Evolutionary conservation across 768 basidiomycete genomes (phyloP).

Genomic region (Hortiboletus campestris): DNA sequence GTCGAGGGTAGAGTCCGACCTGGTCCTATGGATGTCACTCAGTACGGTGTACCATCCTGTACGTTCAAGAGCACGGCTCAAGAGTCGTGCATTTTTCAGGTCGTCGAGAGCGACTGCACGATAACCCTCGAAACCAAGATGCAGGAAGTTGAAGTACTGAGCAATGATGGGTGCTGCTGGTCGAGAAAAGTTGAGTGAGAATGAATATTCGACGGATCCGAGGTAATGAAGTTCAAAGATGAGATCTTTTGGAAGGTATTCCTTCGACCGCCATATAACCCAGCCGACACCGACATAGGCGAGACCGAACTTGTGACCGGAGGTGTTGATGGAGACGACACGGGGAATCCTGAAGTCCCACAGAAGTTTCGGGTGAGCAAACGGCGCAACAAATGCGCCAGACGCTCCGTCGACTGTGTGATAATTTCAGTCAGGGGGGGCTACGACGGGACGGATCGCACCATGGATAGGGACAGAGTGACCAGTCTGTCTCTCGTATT

Average conservation of each 20-base stretch:
- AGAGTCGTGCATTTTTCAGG: slow-evolving; percentile 60
- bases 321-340: slow-evolving; percentile 58
- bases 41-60: slow-evolving; percentile 51
- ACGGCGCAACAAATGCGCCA: slow-evolving; percentile 63
- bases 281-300: slow-evolving; percentile 61
- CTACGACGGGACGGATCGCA: slow-evolving; percentile 27
- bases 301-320: slow-evolving; percentile 63
- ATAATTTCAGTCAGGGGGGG: background rate
- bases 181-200: slow-evolving; percentile 61
- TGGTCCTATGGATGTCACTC: slow-evolving; percentile 53
- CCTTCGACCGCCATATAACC: slow-evolving; percentile 59
- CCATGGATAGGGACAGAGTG: slow-evolving; percentile 43
- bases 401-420: slow-evolving; percentile 54
- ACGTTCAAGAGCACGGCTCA: slow-evolving; percentile 60
- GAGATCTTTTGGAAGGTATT: slow-evolving; percentile 63
- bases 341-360: slow-evolving; percentile 65
- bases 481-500: slow-evolving; percentile 49
- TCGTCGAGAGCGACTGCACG: slow-evolving; percentile 46
- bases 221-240: slow-evolving; percentile 61
- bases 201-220: slow-evolving; percentile 69
- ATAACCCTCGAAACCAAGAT: slow-evolving; percentile 58
- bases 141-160: slow-evolving; percentile 63
- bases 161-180: slow-evolving; percentile 60
- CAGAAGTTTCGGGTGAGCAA: slow-evolving; percentile 47
- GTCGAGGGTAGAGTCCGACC: slow-evolving; percentile 33